Base-by-base conservation (phyloP, 805 yeast genomes). In the Wickerhamiella lipophila region DNA sequence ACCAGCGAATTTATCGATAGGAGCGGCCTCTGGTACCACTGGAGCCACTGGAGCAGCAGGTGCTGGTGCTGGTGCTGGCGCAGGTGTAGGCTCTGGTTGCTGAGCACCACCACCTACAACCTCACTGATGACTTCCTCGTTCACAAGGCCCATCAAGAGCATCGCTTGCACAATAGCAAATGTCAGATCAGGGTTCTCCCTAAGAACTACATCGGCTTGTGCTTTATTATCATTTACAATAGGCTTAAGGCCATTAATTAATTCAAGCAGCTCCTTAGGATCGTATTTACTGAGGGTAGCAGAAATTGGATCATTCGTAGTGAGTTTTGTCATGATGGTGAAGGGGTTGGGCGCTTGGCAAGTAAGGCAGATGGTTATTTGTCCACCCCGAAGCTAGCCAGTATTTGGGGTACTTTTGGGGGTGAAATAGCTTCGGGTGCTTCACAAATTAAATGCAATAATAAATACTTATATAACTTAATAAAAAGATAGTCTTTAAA, bases 141-240 rank as follows among this genome's bases (percentile, higher is more conserved):
- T 63, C 13, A 60, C 65, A 35, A 60, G 58, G 22, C 65, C 70
- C 58, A 65, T 64, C 52, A 62, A 62, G 52, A 79, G 61, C 49
- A 83, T 64, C 1, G 80, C 70, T 60, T 87, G 95, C 1, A 86
- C 83, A 27, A 86, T 65, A 0, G 92, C 86, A 59, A 79, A 84
- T 1, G 82, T 67, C 47, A 87, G 67, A 58, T 84, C 94, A 0
- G 92, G 89, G 56, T 79, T 77, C 52, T 76, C 77, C 22, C 72
- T 71, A 21, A 86, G 68, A 35, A 86, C 65, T 30, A 72, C 72
- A 48, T 71, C 74, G 68, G 81, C 81, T 50, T 78, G 68, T 7
- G 69, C 69, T 0, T 85, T 83, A 52, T 81, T 73, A 40, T 71
- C 72, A 3, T 64, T 62, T 1, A 81, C 65, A 77, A 83, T 76